Conservation (phyloP, 169 alveolate species). For the Pseudocohnilembus persalinus region DNA sequence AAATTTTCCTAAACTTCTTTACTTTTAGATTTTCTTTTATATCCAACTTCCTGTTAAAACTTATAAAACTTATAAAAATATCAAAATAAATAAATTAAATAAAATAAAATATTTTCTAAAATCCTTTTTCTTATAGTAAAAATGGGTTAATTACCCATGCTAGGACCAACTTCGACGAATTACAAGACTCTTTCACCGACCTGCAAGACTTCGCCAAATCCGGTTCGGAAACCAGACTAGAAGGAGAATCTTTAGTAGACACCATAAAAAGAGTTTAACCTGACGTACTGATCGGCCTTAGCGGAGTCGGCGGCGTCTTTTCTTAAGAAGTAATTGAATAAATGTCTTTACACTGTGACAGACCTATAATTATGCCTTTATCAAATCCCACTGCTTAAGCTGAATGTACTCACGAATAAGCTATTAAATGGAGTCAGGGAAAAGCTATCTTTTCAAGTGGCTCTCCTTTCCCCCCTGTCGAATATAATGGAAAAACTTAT, state of each 20-base stretch:
- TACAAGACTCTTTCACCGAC: constrained; percentile 16
- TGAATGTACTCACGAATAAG: constrained; percentile 61
- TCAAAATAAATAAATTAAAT: too few species aligned
- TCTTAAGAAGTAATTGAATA: not conserved
- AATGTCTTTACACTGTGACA: constrained; percentile 7
- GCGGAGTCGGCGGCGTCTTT: not conserved
- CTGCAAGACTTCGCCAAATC: constrained; percentile 35
- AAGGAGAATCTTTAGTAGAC: constrained; percentile 28
- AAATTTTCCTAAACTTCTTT: too few species aligned
- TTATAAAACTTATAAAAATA: too few species aligned
- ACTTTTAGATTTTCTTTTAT: too few species aligned
- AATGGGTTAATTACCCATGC: constrained; percentile 54
- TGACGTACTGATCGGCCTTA: not conserved
- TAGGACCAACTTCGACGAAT: constrained; percentile 33
- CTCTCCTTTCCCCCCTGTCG: constrained; percentile 57
- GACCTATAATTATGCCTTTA: constrained; percentile 61
- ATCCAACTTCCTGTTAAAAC: too few species aligned
- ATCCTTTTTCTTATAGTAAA: not conserved
- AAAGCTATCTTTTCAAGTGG: constrained; percentile 56
- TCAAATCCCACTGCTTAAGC: constrained; percentile 59
- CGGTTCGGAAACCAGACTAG: constrained; percentile 49
- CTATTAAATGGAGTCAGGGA: constrained; percentile 54
- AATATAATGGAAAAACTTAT: constrained; percentile 22
- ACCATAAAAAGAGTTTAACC: not conserved
- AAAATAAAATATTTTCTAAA: too few species aligned